These are phyloP conservation scores for Anacardium occidentale DNA, from an alignment of 345 rosid genomes.

Conservation along the genomic window DNA sequence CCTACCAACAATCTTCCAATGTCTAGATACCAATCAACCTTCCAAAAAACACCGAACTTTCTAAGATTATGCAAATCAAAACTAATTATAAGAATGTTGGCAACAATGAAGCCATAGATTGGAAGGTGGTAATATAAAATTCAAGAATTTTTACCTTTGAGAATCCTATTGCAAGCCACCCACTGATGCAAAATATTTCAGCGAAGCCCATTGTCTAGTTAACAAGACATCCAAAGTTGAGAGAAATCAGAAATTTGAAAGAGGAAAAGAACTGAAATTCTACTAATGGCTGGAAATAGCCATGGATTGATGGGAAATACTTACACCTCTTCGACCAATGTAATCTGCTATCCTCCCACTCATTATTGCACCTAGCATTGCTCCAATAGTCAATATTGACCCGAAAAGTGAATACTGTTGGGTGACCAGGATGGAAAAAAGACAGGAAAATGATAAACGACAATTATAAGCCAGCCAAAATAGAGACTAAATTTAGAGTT, in stretches of 20 bases:
- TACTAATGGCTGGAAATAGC: neutral
- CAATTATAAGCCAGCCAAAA: neutral
- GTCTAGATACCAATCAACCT: conserved; percentile 64
- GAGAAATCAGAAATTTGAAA: conserved; percentile 1
- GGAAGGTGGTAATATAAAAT: too few species aligned
- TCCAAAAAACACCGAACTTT: conserved; percentile 19
- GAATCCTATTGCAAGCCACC: conserved; percentile 61
- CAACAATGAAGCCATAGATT: neutral
- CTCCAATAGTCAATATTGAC: conserved; percentile 74
- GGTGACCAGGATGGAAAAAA: conserved; percentile 1
- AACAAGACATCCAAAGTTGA: conserved; percentile 4
- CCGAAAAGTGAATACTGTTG: conserved; percentile 78
- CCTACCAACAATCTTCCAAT: conserved; percentile 73
- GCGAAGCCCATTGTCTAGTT: conserved; percentile 70
- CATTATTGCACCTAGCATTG: conserved; percentile 75
- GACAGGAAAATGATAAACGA: neutral
- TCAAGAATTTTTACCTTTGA: conserved; percentile 41
- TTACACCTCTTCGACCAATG: conserved; percentile 68
- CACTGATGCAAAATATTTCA: conserved; percentile 54
- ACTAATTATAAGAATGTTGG: neutral
- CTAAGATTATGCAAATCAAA: neutral
- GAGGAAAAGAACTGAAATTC: neutral
- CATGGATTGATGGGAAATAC: conserved; percentile 11
- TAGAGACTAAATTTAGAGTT: neutral
- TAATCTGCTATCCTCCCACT: conserved; percentile 69